These are phyloP conservation scores for Tricholoma saponaceum DNA, from an alignment of 768 basidiomycete species.

Conservation along the genomic window DNA sequence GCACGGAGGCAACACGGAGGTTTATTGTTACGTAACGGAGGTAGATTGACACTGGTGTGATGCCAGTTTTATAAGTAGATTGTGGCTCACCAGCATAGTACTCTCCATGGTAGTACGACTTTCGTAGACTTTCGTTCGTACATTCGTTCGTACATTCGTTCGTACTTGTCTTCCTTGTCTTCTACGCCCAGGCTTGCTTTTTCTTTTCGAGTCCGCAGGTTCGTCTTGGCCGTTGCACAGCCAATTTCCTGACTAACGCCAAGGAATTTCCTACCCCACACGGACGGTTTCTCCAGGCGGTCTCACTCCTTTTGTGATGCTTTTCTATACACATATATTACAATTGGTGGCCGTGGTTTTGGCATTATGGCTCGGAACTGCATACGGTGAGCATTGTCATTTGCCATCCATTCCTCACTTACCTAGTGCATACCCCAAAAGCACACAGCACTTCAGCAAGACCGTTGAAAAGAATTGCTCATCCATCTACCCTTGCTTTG, in stretches of 20 bases:
- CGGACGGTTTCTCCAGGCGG: conserved; percentile 21
- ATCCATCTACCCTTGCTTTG: conserved; percentile 48
- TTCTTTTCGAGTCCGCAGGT: conserved; percentile 12
- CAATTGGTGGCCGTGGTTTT: conserved; percentile 46
- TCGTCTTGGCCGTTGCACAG: conserved; percentile 5
- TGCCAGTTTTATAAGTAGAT: no score
- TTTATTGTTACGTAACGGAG: no score
- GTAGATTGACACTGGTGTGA: no score
- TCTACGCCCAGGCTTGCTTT: not conserved
- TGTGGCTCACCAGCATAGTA: no score
- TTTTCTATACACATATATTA: conserved; percentile 23
- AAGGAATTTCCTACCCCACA: conserved; percentile 13
- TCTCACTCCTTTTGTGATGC: conserved; percentile 30
- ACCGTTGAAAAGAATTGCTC: conserved; percentile 44
- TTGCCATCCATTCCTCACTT: conserved; percentile 1
- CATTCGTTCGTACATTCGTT: no score
- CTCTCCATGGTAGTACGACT: no score
- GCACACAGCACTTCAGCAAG: conserved; percentile 45
- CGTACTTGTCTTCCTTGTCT: not conserved
- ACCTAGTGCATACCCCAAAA: conserved; percentile 16
- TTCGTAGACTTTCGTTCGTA: no score
- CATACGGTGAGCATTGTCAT: conserved; percentile 25
- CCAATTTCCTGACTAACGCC: conserved; percentile 18
- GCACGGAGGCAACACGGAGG: no score
- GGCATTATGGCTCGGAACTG: conserved; percentile 26